Conservation (phyloP, 2,329 filamentous ascomycete genomes). For the Fusarium camptoceras region DNA sequence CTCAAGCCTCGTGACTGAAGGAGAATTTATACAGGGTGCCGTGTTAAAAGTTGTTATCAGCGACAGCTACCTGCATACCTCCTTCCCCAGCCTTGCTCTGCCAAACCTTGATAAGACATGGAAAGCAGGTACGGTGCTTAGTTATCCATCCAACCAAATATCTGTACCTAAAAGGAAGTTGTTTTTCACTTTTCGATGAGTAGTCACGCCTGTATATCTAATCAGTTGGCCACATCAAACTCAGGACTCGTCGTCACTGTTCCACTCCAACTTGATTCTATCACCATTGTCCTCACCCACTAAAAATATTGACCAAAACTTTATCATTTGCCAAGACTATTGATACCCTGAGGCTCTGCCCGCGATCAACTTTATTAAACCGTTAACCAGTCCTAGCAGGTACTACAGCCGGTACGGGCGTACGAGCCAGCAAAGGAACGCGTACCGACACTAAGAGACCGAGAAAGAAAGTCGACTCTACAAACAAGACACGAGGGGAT, state of each 20-base stretch:
- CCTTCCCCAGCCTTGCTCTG: constrained; percentile 6
- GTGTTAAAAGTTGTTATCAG: background rate
- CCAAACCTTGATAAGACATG: constrained; percentile 21
- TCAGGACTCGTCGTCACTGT: background rate
- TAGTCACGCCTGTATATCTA: constrained; percentile 5
- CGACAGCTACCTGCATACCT: constrained; percentile 2
- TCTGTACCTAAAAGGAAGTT: constrained; percentile 14
- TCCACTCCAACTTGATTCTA: background rate
- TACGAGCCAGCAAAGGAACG: constrained; percentile 21
- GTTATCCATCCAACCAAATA: constrained; percentile 10
- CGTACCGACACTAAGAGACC: constrained; percentile 3
- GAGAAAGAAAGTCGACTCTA: constrained; percentile 20
- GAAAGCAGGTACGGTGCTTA: constrained; percentile 4
- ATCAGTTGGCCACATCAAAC: constrained; percentile 1
- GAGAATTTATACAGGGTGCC: background rate
- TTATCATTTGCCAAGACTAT: background rate
- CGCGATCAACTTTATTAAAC: constrained; percentile 18
- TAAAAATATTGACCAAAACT: background rate
- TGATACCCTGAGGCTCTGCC: constrained; percentile 24
- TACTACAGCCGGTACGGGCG: background rate
- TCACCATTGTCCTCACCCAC: background rate
- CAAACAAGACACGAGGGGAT: constrained; percentile 8
- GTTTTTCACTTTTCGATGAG: constrained; percentile 3
- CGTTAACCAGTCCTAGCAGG: constrained; percentile 2
- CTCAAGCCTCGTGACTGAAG: background rate